A percentile compares a stretch with the other conserved stretches of the same genome.
Evolutionary conservation across 2,329 filamentous ascomycete genomes (phyloP).

Genomic region (Xylariaceae sp.): DNA sequence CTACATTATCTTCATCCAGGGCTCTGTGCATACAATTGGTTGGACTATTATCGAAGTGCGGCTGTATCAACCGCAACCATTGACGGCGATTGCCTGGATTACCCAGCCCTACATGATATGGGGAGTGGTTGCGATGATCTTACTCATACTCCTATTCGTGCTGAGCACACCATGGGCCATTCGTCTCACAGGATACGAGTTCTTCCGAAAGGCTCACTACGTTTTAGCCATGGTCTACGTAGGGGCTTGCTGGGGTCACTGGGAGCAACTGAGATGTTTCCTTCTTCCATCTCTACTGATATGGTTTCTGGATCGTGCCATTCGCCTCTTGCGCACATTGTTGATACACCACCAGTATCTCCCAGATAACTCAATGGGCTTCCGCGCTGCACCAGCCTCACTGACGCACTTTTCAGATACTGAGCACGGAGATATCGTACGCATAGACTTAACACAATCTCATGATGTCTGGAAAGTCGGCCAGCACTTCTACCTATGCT

Average conservation of each 20-base stretch:
- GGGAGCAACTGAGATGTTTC: slow-evolving; percentile 71
- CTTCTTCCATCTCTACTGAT: slow-evolving; percentile 70
- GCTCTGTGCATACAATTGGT: slow-evolving; percentile 71
- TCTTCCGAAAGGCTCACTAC: slow-evolving; percentile 78
- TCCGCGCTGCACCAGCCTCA: slow-evolving; percentile 59
- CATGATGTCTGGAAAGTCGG: slow-evolving; percentile 69
- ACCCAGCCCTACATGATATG: slow-evolving; percentile 73
- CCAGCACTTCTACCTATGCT: slow-evolving; percentile 76
- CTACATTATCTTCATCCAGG: slow-evolving; percentile 74
- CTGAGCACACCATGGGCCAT: slow-evolving; percentile 67
- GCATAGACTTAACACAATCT: slow-evolving; percentile 69
- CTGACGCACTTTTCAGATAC: slow-evolving; percentile 61
- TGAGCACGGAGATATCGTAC: slow-evolving; percentile 66
- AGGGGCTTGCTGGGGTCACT: slow-evolving; percentile 78
- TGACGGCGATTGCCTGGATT: slow-evolving; percentile 62
- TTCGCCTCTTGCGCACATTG: slow-evolving; percentile 63
- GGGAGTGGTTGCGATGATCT: slow-evolving; percentile 71
- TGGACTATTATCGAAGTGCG: slow-evolving; percentile 72
- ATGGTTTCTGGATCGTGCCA: slow-evolving; percentile 68
- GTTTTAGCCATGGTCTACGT: slow-evolving; percentile 76
- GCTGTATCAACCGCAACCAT: slow-evolving; percentile 76
- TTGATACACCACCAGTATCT: slow-evolving; percentile 67
- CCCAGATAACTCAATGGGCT: slow-evolving; percentile 54
- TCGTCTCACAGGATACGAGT: slow-evolving; percentile 74
- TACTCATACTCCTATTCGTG: slow-evolving; percentile 67